These are phyloP conservation scores for Kingdonia uniflora DNA, from an alignment of 164 flowering plant genomes.

Conservation along the genomic window DNA sequence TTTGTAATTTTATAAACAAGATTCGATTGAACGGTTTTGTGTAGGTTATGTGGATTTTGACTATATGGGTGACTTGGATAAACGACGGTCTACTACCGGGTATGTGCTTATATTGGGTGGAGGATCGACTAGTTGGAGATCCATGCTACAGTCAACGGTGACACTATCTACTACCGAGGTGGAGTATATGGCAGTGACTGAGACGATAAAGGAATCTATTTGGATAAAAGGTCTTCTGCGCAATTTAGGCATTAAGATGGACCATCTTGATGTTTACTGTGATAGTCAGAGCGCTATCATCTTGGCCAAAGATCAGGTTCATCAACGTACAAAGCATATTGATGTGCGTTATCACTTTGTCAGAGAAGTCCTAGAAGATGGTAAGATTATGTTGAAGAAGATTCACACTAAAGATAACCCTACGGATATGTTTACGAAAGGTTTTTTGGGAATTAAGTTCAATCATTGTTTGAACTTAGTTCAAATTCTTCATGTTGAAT, in stretches of 20 bases:
- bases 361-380: no score
- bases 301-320: neutral
- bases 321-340: neutral
- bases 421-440: neutral
- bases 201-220: neutral
- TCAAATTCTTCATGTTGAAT: neutral
- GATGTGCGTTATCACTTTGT: no score
- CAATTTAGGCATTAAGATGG: neutral
- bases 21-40: neutral
- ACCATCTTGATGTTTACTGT: neutral
- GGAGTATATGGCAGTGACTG: neutral
- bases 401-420: neutral
- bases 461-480: constrained; percentile 1
- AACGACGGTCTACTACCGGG: constrained; percentile 1
- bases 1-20: neutral
- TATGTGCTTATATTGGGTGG: neutral
- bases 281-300: neutral
- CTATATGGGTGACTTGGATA: neutral
- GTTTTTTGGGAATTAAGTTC: neutral
- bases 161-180: neutral
- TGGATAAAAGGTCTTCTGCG: neutral
- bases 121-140: neutral
- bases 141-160: neutral
- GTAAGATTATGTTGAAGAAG: neutral
- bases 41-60: constrained; percentile 1